These are phyloP conservation scores for Teunomyces aglyptinius DNA, from an alignment of 805 yeast genomes.

Conservation along the genomic window DNA sequence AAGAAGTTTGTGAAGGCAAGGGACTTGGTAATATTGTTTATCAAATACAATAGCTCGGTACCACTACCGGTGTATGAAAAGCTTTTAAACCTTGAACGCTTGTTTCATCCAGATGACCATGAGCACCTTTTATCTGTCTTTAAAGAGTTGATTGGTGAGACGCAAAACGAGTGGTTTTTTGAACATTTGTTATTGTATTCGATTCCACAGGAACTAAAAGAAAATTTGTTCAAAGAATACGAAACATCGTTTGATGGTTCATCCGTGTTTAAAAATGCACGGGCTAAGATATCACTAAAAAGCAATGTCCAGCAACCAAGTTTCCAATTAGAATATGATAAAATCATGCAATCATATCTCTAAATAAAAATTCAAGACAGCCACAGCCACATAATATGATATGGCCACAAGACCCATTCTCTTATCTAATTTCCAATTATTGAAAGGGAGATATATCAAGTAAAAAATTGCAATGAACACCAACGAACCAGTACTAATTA, in stretches of 20 bases:
- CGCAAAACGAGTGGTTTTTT: conserved; percentile 37
- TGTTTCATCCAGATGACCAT: conserved; percentile 24
- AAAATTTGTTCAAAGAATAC: conserved; percentile 23
- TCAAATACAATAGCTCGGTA: conserved; percentile 19
- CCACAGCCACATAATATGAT: conserved; percentile 19
- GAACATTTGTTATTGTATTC: conserved; percentile 27
- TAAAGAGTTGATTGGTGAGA: conserved; percentile 25
- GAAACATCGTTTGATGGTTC: conserved; percentile 13
- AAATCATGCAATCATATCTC: conserved; percentile 3
- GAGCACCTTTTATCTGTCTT: conserved; percentile 27
- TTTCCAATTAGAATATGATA: conserved; percentile 2
- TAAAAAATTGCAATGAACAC: conserved; percentile 21
- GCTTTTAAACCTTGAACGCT: conserved; percentile 41
- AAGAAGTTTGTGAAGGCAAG: conserved; percentile 39
- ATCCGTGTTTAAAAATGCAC: conserved; percentile 7
- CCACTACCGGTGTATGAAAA: conserved; percentile 40
- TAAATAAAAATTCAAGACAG: conserved; percentile 16
- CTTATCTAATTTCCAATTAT: conserved; percentile 34
- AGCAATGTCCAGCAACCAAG: not conserved
- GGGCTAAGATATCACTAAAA: conserved; percentile 3
- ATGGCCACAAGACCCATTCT: conserved; percentile 25
- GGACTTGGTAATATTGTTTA: conserved; percentile 27
- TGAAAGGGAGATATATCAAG: conserved; percentile 28
- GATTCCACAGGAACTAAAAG: conserved; percentile 16
- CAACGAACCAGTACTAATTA: conserved; percentile 25